Percentiles rank a stretch among this genome's conserved stretches.
Conservation (phyloP, 352 stramenopile species). For the Thraustotheca clavata region DNA sequence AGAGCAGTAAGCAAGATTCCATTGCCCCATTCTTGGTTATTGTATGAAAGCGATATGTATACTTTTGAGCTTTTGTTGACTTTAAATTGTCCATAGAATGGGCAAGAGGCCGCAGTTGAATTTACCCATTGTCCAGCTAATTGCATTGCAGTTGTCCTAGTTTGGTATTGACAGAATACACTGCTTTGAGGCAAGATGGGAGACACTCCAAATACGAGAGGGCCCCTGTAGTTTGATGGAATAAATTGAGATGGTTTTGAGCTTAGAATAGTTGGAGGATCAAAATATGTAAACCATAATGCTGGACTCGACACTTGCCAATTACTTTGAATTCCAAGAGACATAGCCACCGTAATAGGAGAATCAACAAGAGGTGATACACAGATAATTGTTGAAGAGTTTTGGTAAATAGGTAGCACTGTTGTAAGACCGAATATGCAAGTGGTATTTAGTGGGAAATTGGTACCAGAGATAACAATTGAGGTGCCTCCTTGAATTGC, state of each 20-base stretch:
- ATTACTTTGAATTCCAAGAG: background rate
- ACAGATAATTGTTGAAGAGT: background rate
- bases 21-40: background rate
- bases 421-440: background rate
- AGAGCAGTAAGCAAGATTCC: background rate
- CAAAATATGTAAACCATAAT: background rate
- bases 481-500: background rate
- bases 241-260: background rate
- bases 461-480: background rate
- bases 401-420: background rate
- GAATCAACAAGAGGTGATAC: background rate
- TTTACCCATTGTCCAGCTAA: too few relatives aligned
- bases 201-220: background rate
- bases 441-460: background rate
- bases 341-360: background rate
- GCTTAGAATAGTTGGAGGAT: background rate
- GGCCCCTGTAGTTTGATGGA: background rate
- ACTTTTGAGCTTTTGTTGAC: too few relatives aligned
- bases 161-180: background rate
- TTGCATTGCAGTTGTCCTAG: too few relatives aligned
- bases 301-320: background rate
- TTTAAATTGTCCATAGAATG: too few relatives aligned
- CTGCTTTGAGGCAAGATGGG: background rate
- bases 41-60: background rate
- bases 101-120: too few relatives aligned